Base-by-base conservation (phyloP, 139 green algal species). In the Haematococcus sp. region DNA sequence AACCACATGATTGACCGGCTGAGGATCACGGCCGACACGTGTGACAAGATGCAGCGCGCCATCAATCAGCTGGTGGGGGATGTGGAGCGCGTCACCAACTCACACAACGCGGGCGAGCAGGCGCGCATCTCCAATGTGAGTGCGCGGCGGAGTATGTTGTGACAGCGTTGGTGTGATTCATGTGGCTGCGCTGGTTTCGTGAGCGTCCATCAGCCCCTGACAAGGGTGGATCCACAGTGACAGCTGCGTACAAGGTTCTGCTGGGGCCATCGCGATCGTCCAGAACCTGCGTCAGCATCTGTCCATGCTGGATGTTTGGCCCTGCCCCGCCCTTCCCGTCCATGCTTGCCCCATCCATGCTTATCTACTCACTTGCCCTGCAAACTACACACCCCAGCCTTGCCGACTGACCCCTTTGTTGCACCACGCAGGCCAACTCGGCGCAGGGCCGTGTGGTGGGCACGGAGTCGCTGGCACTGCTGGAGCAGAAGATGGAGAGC, bases 1-100 rank as follows among this genome's bases (percentile, higher is more conserved):
- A 75, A 75, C 34, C 54, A 68, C 69, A 22, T 75, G 9, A 75
- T 75, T 28, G 51, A 68, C 61, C 31, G 61, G 17, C 15, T 68
- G 61, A 30, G 61, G 25, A 49, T 68, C 17, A 30, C 35, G 33
- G 32, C 17, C 2, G 61, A 68, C 4, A 27, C 61, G 17, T 52
- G 15, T n/a, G 61, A 68, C 32, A 68, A 51, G 61, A 68, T 68
- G 61, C 61, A 68, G 32, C 61, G 61, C 19, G 22, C 61, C 9
- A 68, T 68, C 61, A 68, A 68, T 31, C 61, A 68, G 61, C 61
- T 68, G 32, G 61, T 68, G 31, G 17, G 9, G 32, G 61, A 68
- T 31, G 32, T 68, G 32, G 61, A 68, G 33, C 61, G 61, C 11
- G 61, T 68, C 31, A 31, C 61, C 17, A 51, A 49, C 11, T 25